Evolutionary conservation across 1,284 basidiomycete species (phyloP), one percentile per base, ranked within the genome.

Genomic region (Phellopilus nigrolimitatus): DNA sequence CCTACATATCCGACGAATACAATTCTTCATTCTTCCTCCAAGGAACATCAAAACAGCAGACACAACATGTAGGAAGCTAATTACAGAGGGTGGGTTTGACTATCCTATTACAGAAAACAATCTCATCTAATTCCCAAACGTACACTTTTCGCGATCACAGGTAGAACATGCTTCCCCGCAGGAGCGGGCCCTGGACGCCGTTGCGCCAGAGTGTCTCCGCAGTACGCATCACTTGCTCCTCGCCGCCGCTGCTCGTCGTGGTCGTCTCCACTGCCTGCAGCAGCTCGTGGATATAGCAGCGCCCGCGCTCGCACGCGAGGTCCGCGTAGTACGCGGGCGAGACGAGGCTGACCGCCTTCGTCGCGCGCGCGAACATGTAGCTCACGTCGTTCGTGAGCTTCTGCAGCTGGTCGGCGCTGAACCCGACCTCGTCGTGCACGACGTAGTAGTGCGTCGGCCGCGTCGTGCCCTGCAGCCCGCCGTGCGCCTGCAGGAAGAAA

Each of bases 301-400:
- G 70, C 1, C 87, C 87, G 2, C 87, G 74, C 64, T 89, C 86
- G 59, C 86, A 89, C 2, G 84, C 84, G 37, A 89, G 67, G 61
- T 89, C 72, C 6, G 84, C 83, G 62, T 87, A 88, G 61, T 87
- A 88, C 0, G 84, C 86, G 0, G 87, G 85, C 0, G 84, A 82
- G n/a, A 79, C 82, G 15, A 90, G 72, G 59, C 82, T 84, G 47
- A 90, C 86, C 0, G 84, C 86, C 65, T 88, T 88, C 10, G 88
- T 89, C 19, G 87, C 87, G 10, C 88, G 81, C 13, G 80, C 80
- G 60, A 85, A 90, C 73, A 85, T 76, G 65, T 87, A 88, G 63
- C 81, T 81, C 60, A 88, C 69, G 22, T 78, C 67, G 64, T 87
- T 69, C 3, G 74, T 76, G 49, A 76, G 61, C 4, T 64, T 64